Percentiles rank a stretch among this genome's conserved stretches.
Conservation (phyloP, 495 filamentous ascomycete genomes). For the Achaetomiella virescens region DNA sequence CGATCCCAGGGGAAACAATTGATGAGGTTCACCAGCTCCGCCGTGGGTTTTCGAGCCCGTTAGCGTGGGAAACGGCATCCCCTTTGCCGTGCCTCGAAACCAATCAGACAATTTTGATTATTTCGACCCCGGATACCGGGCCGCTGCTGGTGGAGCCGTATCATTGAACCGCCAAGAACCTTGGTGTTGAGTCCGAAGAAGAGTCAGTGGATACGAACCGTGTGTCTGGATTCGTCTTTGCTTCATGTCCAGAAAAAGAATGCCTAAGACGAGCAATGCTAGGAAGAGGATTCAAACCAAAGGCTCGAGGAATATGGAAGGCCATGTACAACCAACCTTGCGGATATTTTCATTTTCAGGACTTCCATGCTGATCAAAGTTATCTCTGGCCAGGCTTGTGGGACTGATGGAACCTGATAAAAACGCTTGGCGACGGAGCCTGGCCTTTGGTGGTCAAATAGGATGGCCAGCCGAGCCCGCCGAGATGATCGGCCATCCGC, state of each 20-base stretch:
- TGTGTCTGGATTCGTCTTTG: no score
- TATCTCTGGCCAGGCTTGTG: neutral
- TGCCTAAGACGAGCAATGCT: no score
- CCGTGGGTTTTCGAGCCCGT: neutral
- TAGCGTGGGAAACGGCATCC: neutral
- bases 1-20: no score
- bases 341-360: no score
- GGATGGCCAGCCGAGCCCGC: constrained; percentile 9
- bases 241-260: no score
- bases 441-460: neutral
- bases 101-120: constrained; percentile 16
- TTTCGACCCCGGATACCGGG: neutral
- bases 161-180: no score
- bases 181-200: no score
- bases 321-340: no score
- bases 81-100: neutral
- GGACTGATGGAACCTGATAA: constrained; percentile 24
- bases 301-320: no score
- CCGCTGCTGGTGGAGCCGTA: neutral
- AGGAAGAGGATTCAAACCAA: no score
- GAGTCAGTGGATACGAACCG: neutral
- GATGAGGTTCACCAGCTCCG: no score
- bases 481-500: neutral
- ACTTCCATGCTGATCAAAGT: no score
- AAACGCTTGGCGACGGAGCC: constrained; percentile 22